Base-by-base conservation (phyloP, 2,329 filamentous ascomycete species). In the Knufia petricola region DNA sequence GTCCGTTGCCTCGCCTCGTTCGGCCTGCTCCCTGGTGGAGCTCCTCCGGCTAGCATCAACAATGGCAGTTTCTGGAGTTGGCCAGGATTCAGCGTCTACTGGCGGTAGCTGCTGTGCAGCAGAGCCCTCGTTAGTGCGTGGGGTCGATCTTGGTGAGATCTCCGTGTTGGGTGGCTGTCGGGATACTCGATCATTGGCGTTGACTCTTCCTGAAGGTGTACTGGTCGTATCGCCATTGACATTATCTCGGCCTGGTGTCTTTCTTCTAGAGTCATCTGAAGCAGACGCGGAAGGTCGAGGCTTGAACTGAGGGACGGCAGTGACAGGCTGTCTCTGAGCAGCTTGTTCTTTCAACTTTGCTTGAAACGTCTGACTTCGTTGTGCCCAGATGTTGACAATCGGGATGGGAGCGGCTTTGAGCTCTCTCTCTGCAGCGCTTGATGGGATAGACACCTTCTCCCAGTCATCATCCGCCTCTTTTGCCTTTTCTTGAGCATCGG, bases 341-440 rank as follows among this genome's bases (percentile, higher is more conserved):
- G 57, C 58, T 42, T 52, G 59, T 6, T 65, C 63, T 59, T 73
- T 76, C 44, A 61, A 58, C 61, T 74, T 75, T 32, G 72, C 68
- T n/a, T 74, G 66, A 52, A 74, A 69, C 58, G 80, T 81, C 60
- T 87, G 82, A 58, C 77, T 82, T 49, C 89, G 79, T 66, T 89
- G 80, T 54, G 82, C 77, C 90, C 92, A 98, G 53, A 89, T 72
- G 64, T 98, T 98, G 50, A 95, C 84, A 1, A 79, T 66, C 0
- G 92, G 92, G 37, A 85, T 74, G 24, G 87, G 84, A 15, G 90
- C 90, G 52, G 92, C 87, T 40, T 84, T 82, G 36, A 95, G 72
- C 59, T 83, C 77, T 52, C 71, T 66, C 38, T 79, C 69, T 59
- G 82, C 79, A 26, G 51, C 40, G 44, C 54, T 41, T 10, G 57